Conservation (phyloP, 2,329 filamentous ascomycete genomes). For the Penicillium olsonii region DNA sequence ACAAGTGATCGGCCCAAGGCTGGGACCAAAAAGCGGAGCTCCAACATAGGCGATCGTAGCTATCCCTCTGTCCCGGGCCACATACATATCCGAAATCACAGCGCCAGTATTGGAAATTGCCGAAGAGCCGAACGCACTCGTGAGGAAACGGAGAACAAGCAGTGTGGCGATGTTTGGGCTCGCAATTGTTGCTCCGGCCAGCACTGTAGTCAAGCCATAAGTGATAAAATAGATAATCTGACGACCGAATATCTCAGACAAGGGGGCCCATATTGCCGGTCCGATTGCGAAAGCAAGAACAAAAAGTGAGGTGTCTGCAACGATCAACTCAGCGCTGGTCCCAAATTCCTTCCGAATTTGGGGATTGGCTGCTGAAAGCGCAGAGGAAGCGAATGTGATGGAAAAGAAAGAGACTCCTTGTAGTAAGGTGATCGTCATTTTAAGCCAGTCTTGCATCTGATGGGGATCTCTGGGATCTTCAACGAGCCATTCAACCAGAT, state of each 20-base stretch:
- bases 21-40: slow-evolving; percentile 65
- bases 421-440: slow-evolving; percentile 6
- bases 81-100: slow-evolving; percentile 60
- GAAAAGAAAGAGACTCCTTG: slow-evolving; percentile 4
- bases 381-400: slow-evolving; percentile 4
- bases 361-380: slow-evolving; percentile 1
- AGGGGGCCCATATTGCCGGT: slow-evolving; percentile 3
- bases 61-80: slow-evolving; percentile 50
- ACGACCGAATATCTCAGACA: slow-evolving; percentile 3
- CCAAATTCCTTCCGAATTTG: slow-evolving; percentile 1
- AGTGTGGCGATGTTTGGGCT: slow-evolving; percentile 40
- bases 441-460: slow-evolving; percentile 1
- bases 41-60: slow-evolving; percentile 64
- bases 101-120: slow-evolving; percentile 61
- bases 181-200: background rate
- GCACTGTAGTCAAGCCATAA: background rate
- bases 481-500: slow-evolving; percentile 4
- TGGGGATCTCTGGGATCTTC: slow-evolving; percentile 1
- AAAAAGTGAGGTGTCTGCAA: slow-evolving; percentile 1
- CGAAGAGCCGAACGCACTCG: slow-evolving; percentile 59
- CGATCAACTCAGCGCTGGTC: background rate
- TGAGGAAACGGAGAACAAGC: slow-evolving; percentile 65
- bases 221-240: slow-evolving; percentile 6
- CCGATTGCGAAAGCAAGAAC: slow-evolving; percentile 9
- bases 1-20: slow-evolving; percentile 62